These are phyloP conservation scores for Dendrobium chrysotoxum DNA, from an alignment of 106 monocot species.

Conservation along the genomic window DNA sequence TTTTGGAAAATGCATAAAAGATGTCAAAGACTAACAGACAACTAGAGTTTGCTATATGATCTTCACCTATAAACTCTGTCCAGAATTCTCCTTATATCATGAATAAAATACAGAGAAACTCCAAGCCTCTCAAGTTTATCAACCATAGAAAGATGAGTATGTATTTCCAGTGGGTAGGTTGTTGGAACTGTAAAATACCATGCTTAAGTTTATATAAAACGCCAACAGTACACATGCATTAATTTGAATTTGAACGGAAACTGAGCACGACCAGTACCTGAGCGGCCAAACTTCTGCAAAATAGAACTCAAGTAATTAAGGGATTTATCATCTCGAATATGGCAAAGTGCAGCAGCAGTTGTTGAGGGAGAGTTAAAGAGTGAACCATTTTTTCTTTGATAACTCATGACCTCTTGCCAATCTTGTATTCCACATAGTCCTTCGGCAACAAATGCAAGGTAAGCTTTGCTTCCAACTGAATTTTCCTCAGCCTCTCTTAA, in stretches of 20 bases:
- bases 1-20: conserved; percentile 4
- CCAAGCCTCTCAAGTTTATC: conserved; percentile 72
- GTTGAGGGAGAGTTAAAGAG: conserved; percentile 85
- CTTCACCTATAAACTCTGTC: conserved; percentile 65
- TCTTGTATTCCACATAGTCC: conserved; percentile 45
- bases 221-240: not conserved
- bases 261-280: conserved; percentile 35
- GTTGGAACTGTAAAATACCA: conserved; percentile 53
- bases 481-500: conserved; percentile 27
- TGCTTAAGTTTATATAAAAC: not conserved
- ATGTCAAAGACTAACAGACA: not conserved
- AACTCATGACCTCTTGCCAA: conserved; percentile 60
- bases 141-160: conserved; percentile 43
- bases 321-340: conserved; percentile 42
- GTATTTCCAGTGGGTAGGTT: conserved; percentile 46
- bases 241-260: conserved; percentile 4
- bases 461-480: conserved; percentile 43
- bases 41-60: not conserved
- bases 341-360: conserved; percentile 59
- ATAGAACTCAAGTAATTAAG: conserved; percentile 45
- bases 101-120: conserved; percentile 45
- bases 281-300: conserved; percentile 44
- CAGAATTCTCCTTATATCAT: conserved; percentile 56
- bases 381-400: conserved; percentile 79
- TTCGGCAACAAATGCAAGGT: conserved; percentile 81